Evolutionary conservation across 192 early-diverging fungal species (phyloP), one percentile per base, ranked within the genome.

Genomic region (Kappamyces sp.): DNA sequence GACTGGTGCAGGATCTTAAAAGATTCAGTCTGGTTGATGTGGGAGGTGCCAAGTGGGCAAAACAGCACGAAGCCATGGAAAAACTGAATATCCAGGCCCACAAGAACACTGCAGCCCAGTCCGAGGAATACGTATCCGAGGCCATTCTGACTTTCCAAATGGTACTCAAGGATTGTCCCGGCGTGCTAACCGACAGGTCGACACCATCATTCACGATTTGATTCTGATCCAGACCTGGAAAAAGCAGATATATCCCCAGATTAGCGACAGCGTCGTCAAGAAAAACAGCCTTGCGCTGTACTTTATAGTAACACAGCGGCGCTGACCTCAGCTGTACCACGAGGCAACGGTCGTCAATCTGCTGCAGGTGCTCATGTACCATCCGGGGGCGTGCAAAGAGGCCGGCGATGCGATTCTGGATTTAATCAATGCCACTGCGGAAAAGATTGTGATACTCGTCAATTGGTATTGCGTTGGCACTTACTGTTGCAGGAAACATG

Each of bases 341-440:
- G 79, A 81, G 62, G 71, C 75, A 9, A 78, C 79, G 13, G 42
- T 78, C 1, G 38, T 81, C 2, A 81, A 81, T 53, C 67, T 81
- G 8, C 48, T 81, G 10, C 73, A 81, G 54, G 58, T 80, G n/a
- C 36, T 76, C 12, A 55, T 81, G 41, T 73, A 58, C 53, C 63
- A 74, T 37, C 41, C 61, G 31, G 36, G 44, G 4, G 68, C 74
- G 10, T 62, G 60, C 13, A 39, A 54, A 3, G 40, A 59, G 4
- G 47, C 49, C 5, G 68, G 62, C 15, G 79, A 78, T 48, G 49
- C 49, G 1, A n/a, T 81, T 33, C 34, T 74, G 3, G 75, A 77
- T 40, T 40, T 81, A 4, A 53, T 68, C n/a, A 71, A 81, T 47
- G 73, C 74, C 51, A 71, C 69, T 51, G 46, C 64, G 13, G 46